Conservation (phyloP, 192 early-diverging fungal genomes). For the Funneliformis mosseae region DNA sequence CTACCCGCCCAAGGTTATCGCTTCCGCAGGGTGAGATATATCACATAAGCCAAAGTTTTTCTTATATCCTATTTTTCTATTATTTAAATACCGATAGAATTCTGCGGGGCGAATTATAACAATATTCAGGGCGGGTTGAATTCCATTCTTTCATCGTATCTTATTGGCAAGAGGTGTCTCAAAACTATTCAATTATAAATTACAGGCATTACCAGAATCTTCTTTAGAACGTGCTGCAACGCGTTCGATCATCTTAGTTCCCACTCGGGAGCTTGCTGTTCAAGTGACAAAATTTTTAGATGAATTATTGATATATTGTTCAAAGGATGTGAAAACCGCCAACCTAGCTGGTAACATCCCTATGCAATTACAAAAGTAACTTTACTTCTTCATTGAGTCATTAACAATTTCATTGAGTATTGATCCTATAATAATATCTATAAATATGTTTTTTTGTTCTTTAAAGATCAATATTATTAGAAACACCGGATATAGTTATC, state of each 20-base stretch:
- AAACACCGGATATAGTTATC: conserved; percentile 86
- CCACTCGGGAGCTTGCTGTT: conserved; percentile 93
- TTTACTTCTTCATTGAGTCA: neutral
- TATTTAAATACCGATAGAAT: neutral
- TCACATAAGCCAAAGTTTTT: neutral
- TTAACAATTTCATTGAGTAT: neutral
- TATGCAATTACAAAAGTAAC: conserved; percentile 59
- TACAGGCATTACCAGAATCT: conserved; percentile 40
- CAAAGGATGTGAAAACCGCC: conserved; percentile 60
- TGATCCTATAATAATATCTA: neutral
- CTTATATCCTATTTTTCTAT: neutral
- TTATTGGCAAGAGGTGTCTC: conserved; percentile 4
- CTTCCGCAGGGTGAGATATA: neutral
- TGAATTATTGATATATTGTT: conserved; percentile 74
- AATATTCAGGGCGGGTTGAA: neutral
- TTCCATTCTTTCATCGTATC: neutral
- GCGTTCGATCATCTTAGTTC: conserved; percentile 82
- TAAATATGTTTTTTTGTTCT: neutral
- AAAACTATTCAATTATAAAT: neutral
- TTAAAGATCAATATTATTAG: conserved; percentile 74
- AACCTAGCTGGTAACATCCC: conserved; percentile 67
- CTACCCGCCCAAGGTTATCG: neutral
- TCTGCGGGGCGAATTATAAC: neutral
- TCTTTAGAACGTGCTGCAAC: conserved; percentile 43
- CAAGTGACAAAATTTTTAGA: conserved; percentile 82